Percentiles rank a stretch among this genome's conserved stretches.
Evolutionary conservation across 108 stramenopile genomes (phyloP).

Genomic region (Mediolabrus comicus): DNA sequence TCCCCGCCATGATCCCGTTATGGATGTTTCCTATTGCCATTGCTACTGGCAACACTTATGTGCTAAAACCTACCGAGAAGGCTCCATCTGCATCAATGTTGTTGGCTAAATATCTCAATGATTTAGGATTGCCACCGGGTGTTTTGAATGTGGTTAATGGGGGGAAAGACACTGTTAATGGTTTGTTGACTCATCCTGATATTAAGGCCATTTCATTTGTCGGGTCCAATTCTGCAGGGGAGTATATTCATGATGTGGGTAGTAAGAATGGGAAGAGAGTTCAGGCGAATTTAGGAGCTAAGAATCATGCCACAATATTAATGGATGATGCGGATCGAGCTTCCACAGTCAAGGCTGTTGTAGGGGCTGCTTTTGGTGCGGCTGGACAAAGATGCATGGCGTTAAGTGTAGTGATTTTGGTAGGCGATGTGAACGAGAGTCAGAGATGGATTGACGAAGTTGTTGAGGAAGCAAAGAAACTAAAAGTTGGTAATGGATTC

Average conservation of each 20-base stretch:
- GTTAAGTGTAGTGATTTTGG: slow-evolving; percentile 74
- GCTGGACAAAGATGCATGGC: slow-evolving; percentile 99
- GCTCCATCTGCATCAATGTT: slow-evolving; percentile 65
- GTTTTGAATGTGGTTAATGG: slow-evolving; percentile 95
- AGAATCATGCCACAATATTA: slow-evolving; percentile 91
- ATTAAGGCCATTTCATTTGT: slow-evolving; percentile 94
- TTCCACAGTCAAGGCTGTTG: slow-evolving; percentile 78
- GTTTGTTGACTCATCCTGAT: slow-evolving; percentile 76
- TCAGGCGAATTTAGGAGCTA: slow-evolving; percentile 94
- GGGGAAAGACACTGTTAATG: slow-evolving; percentile 76
- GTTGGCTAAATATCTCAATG: slow-evolving; percentile 74
- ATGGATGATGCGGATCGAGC: slow-evolving; percentile 82
- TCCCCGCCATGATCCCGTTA: slow-evolving; percentile 94
- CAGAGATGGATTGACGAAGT: slow-evolving; percentile 61
- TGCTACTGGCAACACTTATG: slow-evolving; percentile 73
- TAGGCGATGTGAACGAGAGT: slow-evolving; percentile 59
- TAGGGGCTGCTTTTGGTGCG: slow-evolving; percentile 88
- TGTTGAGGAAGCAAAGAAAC: slow-evolving; percentile 50
- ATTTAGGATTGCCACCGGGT: slow-evolving; percentile 90
- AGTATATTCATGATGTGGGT: slow-evolving; percentile 85
- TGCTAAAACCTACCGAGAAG: slow-evolving; percentile 88
- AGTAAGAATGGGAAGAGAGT: slow-evolving; percentile 83
- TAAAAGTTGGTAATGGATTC: slow-evolving; percentile 87
- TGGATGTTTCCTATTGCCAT: slow-evolving; percentile 94
- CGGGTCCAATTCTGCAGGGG: slow-evolving; percentile 86